Conservation (phyloP, 2,329 filamentous ascomycete species). For the Phialophora tarda region DNA sequence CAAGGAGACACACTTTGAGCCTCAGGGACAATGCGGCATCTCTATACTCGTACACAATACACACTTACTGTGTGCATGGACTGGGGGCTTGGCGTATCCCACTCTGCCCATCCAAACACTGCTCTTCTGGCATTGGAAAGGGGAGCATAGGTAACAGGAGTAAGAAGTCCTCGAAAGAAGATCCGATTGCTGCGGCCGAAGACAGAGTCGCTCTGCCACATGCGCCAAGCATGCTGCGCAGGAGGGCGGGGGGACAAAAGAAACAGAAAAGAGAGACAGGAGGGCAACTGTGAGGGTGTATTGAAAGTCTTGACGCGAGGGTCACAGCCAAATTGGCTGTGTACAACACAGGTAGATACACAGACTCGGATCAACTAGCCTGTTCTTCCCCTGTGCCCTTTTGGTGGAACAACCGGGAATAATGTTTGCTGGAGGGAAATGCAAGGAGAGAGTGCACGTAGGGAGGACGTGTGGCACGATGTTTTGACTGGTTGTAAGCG, state of each 20-base stretch:
- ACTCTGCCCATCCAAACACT: neutral
- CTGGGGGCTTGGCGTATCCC: neutral
- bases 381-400: neutral
- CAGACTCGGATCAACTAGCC: neutral
- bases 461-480: neutral
- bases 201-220: neutral
- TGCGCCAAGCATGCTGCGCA: neutral
- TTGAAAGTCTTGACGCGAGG: neutral
- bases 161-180: neutral
- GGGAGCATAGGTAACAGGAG: neutral
- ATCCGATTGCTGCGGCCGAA: neutral
- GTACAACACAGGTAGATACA: constrained; percentile 4
- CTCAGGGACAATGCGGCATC: neutral
- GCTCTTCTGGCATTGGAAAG: neutral
- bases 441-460: constrained; percentile 1
- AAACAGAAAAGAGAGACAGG: constrained; percentile 1
- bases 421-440: neutral
- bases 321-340: neutral
- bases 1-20: constrained; percentile 4
- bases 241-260: neutral
- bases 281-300: constrained; percentile 1
- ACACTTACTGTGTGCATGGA: neutral
- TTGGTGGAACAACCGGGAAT: neutral
- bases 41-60: neutral
- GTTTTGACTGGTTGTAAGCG: neutral